Percentiles rank a stretch among this genome's conserved stretches.
Evolutionary conservation across 208 protist genomes (phyloP).

Genomic region (Leishmania tarentolae): DNA sequence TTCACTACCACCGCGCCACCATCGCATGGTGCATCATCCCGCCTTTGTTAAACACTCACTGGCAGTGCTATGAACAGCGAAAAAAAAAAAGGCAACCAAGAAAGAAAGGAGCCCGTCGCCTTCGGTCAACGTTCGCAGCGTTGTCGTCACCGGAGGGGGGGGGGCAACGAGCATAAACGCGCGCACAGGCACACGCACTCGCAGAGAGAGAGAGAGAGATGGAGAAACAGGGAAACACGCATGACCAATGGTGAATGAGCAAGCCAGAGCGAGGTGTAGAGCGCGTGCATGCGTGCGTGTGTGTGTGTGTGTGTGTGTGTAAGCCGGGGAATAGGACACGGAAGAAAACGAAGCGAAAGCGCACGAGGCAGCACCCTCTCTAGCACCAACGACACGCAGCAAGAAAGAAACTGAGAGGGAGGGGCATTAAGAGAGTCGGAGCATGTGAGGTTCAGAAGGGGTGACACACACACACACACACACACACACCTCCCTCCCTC

Average conservation of each 20-base stretch:
- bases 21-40: not conserved
- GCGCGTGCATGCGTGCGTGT: not conserved
- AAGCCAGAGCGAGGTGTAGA: not conserved
- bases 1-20: not conserved
- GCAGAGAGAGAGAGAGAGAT: not conserved
- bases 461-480: no score
- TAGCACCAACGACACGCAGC: no score
- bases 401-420: no score
- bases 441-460: no score
- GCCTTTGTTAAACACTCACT: not conserved
- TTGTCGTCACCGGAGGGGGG: not conserved
- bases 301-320: not conserved
- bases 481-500: no score
- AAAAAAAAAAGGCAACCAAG: not conserved
- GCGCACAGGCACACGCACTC: not conserved
- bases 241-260: not conserved
- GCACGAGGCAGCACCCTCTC: no score
- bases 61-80: not conserved
- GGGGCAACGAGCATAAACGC: not conserved
- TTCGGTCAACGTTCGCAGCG: not conserved
- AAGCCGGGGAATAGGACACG: no score
- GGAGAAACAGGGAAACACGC: not conserved
- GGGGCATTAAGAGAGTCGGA: no score
- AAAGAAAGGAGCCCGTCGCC: not conserved
- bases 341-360: not conserved